Evolutionary conservation across 495 filamentous ascomycete species (phyloP), one percentile per base, ranked within the genome.

Genomic region (Niebla homalea): DNA sequence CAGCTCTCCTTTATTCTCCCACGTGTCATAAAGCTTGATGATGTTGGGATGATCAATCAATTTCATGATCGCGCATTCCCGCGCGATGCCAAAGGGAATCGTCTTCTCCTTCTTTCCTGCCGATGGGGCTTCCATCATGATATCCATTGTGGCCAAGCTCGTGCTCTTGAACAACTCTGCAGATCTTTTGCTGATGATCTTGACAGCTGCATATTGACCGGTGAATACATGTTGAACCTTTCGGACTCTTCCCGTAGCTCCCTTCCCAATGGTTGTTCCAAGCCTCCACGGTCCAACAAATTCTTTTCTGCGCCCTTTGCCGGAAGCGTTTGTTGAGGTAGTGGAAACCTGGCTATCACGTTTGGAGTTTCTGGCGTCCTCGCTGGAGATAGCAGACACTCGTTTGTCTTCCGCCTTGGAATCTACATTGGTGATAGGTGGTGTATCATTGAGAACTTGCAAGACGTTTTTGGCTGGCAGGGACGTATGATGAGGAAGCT

Each of bases 51-150:
- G 92, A 53, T 90, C 80, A 46, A 97, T 87, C 36, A 97, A 73
- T 63, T 93, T 97, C 80, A 97, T 90, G 51, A 98, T 90, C 10
- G 87, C 85, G 36, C 94, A 85, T 60, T 98, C 92, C 35, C 92
- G 74, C 60, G 97, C 92, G 43, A 97, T 85, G 1, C 81, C 83
- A 55, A 84, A 77, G 1, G 89, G 89, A 67, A 96, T 89, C 26
- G 77, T 1, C 29, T 12, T 32, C 5, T 32, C 29, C 29, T 32
- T 32, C 71, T 49, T 78, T 76, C 52, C 76, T 67, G 15, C 75
- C 73, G 32, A 77, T 73, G 16, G 45, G 12, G 5, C 72, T 64
- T 12, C 60, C 40, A 73, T 70, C 55, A 71, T 66, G 15, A 59
- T 62, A 50, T 85, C 81, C 60, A 94, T 76, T 25, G 80, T 78